Evolutionary conservation across 2,329 filamentous ascomycete species (phyloP).

Genomic region (Microdochium paspali): DNA sequence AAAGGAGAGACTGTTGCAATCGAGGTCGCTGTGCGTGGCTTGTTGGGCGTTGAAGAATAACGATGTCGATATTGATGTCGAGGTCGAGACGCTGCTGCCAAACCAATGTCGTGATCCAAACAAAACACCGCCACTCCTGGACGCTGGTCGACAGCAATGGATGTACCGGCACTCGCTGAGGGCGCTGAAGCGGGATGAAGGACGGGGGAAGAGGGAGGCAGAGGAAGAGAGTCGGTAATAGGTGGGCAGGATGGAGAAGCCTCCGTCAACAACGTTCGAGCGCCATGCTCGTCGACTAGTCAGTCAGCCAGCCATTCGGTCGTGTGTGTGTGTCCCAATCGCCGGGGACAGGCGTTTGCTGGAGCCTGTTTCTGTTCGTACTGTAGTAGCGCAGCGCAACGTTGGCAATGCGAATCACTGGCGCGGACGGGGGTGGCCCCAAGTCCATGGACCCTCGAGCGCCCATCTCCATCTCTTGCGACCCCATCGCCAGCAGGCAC

Average conservation of each 20-base stretch:
- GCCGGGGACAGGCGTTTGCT: no score
- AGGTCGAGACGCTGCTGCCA: background rate
- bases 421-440: background rate
- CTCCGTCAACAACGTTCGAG: background rate
- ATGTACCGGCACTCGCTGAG: background rate
- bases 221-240: background rate
- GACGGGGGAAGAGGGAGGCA: background rate
- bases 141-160: slow-evolving; percentile 1
- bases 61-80: background rate
- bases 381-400: background rate
- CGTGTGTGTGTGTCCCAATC: no score
- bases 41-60: background rate
- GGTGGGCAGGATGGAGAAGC: background rate
- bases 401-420: no score
- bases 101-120: no score
- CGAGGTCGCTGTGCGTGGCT: background rate
- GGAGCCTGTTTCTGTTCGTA: no score
- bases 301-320: no score
- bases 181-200: background rate
- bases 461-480: background rate
- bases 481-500: no score
- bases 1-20: background rate
- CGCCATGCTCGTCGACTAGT: no score
- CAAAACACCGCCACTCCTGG: background rate
- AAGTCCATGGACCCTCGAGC: background rate